These are phyloP conservation scores for Penicillium paradoxum DNA, from an alignment of 495 filamentous ascomycete genomes.

Conservation along the genomic window DNA sequence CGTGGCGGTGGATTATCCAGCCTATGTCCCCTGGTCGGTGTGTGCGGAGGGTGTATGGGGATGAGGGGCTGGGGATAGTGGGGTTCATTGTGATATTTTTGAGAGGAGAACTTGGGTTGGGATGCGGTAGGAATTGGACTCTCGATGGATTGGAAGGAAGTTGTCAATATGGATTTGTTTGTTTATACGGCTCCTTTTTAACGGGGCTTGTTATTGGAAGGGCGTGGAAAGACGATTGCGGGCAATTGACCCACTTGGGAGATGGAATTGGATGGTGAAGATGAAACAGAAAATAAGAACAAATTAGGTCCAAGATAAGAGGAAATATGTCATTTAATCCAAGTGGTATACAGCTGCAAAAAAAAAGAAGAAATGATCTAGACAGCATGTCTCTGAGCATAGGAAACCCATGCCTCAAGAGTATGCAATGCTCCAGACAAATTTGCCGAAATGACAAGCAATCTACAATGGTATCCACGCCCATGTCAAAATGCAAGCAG, in stretches of 20 bases:
- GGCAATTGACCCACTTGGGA: background rate
- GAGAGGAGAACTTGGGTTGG: background rate
- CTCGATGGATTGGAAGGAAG: background rate
- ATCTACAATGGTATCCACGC: constrained; percentile 5
- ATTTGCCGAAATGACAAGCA: background rate
- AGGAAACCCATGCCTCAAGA: background rate
- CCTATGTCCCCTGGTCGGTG: background rate
- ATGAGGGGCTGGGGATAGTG: background rate
- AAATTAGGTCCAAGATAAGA: background rate
- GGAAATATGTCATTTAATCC: background rate
- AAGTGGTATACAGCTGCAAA: constrained; percentile 5
- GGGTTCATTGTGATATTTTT: background rate
- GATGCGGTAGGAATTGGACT: no score
- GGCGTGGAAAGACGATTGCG: background rate
- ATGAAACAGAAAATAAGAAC: background rate
- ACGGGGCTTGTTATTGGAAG: background rate
- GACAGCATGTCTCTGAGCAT: background rate
- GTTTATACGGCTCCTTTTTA: background rate
- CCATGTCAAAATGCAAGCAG: background rate
- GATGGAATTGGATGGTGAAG: background rate
- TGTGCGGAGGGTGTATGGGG: background rate
- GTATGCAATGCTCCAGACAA: background rate
- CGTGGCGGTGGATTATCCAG: background rate
- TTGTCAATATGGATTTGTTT: background rate
- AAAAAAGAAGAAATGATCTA: background rate